Evolutionary conservation across 495 filamentous ascomycete species (phyloP).

Genomic region (Hyaloscypha variabilis): DNA sequence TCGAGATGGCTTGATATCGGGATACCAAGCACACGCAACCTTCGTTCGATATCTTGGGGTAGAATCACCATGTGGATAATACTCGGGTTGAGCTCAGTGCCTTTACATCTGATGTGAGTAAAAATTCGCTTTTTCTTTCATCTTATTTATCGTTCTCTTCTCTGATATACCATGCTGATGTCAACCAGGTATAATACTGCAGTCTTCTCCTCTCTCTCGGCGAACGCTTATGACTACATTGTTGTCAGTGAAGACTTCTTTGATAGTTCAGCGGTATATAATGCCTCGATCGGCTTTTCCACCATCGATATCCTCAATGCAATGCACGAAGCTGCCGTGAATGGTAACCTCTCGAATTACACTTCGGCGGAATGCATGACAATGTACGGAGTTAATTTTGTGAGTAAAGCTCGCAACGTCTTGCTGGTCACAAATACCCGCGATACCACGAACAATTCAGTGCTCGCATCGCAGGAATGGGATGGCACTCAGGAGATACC

Average conservation of each 20-base stretch:
- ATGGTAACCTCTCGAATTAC: slow-evolving; percentile 18
- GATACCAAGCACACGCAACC: slow-evolving; percentile 51
- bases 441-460: slow-evolving; percentile 4
- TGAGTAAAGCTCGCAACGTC: slow-evolving; percentile 34
- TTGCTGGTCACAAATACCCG: slow-evolving; percentile 33
- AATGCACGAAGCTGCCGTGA: slow-evolving; percentile 28
- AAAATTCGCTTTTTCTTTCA: neutral
- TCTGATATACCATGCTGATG: neutral
- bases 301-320: slow-evolving; percentile 8
- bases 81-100: slow-evolving; percentile 38
- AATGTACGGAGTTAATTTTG: slow-evolving; percentile 35
- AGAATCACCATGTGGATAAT: slow-evolving; percentile 41
- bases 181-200: slow-evolving; percentile 43
- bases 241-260: slow-evolving; percentile 37
- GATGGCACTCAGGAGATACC: neutral
- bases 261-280: slow-evolving; percentile 6
- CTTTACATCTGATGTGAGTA: slow-evolving; percentile 35
- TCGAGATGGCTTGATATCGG: slow-evolving; percentile 57
- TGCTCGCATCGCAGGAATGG: neutral
- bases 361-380: slow-evolving; percentile 33
- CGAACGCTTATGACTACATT: slow-evolving; percentile 39
- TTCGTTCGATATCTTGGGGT: slow-evolving; percentile 40
- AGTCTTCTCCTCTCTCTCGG: slow-evolving; percentile 42
- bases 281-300: too few species aligned
- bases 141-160: too few species aligned